Evolutionary conservation across 2,329 filamentous ascomycete genomes (phyloP).

Genomic region (Xylaria sp.): DNA sequence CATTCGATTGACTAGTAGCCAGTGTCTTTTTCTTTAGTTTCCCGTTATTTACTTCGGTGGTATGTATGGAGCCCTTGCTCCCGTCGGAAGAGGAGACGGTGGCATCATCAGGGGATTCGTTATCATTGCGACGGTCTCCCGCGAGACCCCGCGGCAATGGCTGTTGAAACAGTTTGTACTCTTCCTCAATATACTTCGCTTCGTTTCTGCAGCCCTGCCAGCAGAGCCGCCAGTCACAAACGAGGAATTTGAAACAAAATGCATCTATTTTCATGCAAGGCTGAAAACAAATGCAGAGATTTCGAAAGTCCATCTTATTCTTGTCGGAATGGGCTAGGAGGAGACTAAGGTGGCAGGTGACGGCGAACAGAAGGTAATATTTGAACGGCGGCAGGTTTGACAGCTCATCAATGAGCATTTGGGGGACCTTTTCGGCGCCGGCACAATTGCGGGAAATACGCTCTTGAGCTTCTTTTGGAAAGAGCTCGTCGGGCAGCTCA

Average conservation of each 20-base stretch:
- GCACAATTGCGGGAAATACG: slow-evolving; percentile 80
- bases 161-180: slow-evolving; percentile 66
- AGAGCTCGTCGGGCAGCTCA: slow-evolving; percentile 91
- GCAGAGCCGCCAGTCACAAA: slow-evolving; percentile 94
- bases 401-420: slow-evolving; percentile 86
- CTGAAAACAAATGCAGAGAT: slow-evolving; percentile 95
- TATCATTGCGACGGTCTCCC: slow-evolving; percentile 29
- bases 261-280: slow-evolving; percentile 96
- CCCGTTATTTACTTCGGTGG: slow-evolving; percentile 39
- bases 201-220: slow-evolving; percentile 97
- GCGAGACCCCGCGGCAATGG: slow-evolving; percentile 58
- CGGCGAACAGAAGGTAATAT: slow-evolving; percentile 96
- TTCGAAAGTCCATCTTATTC: slow-evolving; percentile 98
- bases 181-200: slow-evolving; percentile 74
- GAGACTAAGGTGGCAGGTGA: slow-evolving; percentile 93
- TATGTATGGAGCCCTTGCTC: slow-evolving; percentile 55
- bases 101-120: slow-evolving; percentile 54
- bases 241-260: slow-evolving; percentile 93
- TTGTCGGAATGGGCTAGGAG: slow-evolving; percentile 89
- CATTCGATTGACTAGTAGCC: slow-evolving; percentile 49
- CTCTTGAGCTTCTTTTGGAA: slow-evolving; percentile 83
- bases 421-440: slow-evolving; percentile 79
- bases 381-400: slow-evolving; percentile 96
- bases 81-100: slow-evolving; percentile 70
- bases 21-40: slow-evolving; percentile 53